phyloP scores from a whole-genome alignment of 169 alveolate genomes.

The Eimeria falciformis region DNA sequence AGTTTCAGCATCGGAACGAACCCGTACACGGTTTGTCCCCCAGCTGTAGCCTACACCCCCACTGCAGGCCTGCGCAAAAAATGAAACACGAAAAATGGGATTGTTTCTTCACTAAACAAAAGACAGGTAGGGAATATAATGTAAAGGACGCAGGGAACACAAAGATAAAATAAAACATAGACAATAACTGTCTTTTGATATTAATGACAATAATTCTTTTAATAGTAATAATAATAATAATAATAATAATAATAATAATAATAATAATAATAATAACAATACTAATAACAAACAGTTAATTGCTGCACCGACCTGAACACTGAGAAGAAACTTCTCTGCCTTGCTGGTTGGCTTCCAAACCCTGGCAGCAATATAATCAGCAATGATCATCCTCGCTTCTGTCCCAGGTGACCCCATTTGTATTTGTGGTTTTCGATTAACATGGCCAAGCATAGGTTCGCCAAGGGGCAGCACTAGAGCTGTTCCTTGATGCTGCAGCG shows the following conservation, averaged over 20 bases:
- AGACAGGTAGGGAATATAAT: too few relatives aligned
- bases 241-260: background rate
- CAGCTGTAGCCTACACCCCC: conserved; percentile 2
- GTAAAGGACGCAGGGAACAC: background rate
- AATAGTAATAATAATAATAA: background rate
- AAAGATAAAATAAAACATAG: background rate
- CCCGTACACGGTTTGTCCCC: background rate
- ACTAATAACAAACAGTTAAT: background rate
- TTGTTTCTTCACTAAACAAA: background rate
- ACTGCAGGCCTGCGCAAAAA: conserved; percentile 3
- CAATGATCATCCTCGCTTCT: background rate
- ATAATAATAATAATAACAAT: background rate
- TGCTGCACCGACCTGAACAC: background rate
- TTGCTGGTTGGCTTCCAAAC: background rate
- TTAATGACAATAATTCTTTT: background rate
- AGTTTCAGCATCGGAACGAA: background rate
- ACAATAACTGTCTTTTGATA: background rate
- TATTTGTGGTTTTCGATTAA: conserved; percentile 1
- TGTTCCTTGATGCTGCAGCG: conserved; percentile 29
- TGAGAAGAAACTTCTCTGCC: background rate
- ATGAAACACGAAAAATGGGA: background rate
- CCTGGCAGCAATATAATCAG: background rate
- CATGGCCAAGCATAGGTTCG: background rate
- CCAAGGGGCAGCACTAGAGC: conserved; percentile 32
- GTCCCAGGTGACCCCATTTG: background rate